Evolutionary conservation across 768 basidiomycete genomes (phyloP), one percentile per base, ranked within the genome.

Genomic region (Russula abietina): DNA sequence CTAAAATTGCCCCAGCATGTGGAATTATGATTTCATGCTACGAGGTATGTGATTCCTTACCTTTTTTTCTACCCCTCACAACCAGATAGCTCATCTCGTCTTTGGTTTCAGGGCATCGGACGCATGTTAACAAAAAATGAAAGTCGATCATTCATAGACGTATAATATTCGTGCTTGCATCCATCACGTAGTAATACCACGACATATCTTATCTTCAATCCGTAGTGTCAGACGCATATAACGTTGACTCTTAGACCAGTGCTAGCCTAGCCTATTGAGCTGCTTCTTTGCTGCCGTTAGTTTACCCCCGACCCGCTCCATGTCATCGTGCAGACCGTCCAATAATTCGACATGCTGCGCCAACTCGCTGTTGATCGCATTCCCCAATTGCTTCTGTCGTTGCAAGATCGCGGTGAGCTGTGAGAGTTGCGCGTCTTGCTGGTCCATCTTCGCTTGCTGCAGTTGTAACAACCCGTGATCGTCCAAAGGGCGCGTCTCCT

Each of bases 1-100:
- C 86, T 48, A 99, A 98, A 75, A 96, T 97, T 65, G 93, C 93
- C 12, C 97, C 97, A 43, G 97, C 96, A 46, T 99, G 97, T 74
- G 96, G 96, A 26, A 88, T 99, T 67, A 98, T 98, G 96, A 97
- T 98, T 72, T 85, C 91, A 60, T 94, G 88, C 73, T 98, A 88
- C 71, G 95, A 98, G 84, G 94, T 86, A 68, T 33, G 75, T 24
- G 49, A 26, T 22, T 43, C 57, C 39, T n/a, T 56, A 61, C 43
- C 3, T n/a, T 43, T 8, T 43, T 43, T 60, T 14, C n/a, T n/a
- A n/a, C 61, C 39, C 30, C 26, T 12, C 45, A 51, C 52, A 7
- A 61, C 73, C 39, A 38, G 28, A 51, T 3, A 11, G 9, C 49
- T 64, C 30, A 61, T 14, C 67, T 71, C 46, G 72, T 57, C 22